phyloP scores from a whole-genome alignment of 108 stramenopile genomes.

The Hondaea fermentalgiana region DNA sequence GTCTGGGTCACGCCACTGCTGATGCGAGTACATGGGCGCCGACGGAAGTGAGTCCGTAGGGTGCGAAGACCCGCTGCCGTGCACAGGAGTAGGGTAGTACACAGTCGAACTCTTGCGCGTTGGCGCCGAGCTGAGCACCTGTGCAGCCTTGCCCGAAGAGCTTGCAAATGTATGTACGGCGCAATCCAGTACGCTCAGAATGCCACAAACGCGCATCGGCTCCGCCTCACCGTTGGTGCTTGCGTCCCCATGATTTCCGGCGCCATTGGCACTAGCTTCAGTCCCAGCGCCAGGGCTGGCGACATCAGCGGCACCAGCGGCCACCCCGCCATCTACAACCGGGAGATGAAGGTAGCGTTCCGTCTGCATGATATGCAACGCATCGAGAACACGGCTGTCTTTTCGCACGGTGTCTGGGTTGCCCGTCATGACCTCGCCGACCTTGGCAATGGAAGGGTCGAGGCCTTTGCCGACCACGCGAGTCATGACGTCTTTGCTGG shows the following conservation, averaged over 20 bases:
- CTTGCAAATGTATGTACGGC: background rate
- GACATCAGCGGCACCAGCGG: background rate
- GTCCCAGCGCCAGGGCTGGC: too few species aligned
- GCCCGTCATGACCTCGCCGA: slow-evolving; percentile 17
- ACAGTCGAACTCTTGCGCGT: background rate
- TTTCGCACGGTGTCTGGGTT: slow-evolving; percentile 11
- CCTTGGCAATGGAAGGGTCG: background rate
- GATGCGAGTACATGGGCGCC: background rate
- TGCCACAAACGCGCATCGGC: background rate
- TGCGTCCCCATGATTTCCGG: background rate
- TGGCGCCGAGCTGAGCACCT: background rate
- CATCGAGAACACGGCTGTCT: slow-evolving; percentile 9
- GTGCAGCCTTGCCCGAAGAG: background rate
- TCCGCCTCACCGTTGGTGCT: background rate
- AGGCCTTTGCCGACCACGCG: slow-evolving; percentile 18
- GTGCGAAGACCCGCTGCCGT: background rate
- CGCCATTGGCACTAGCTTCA: background rate
- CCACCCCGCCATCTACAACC: background rate
- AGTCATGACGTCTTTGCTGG: slow-evolving; percentile 24
- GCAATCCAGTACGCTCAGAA: background rate
- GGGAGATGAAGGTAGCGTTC: slow-evolving; percentile 20
- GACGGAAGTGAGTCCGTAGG: background rate
- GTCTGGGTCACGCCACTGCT: slow-evolving; percentile 21
- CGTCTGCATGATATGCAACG: slow-evolving; percentile 16
- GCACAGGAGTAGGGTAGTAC: background rate